phyloP scores from a whole-genome alignment of 2,329 filamentous ascomycete genomes.

The Proliferodiscus dingleyae region DNA sequence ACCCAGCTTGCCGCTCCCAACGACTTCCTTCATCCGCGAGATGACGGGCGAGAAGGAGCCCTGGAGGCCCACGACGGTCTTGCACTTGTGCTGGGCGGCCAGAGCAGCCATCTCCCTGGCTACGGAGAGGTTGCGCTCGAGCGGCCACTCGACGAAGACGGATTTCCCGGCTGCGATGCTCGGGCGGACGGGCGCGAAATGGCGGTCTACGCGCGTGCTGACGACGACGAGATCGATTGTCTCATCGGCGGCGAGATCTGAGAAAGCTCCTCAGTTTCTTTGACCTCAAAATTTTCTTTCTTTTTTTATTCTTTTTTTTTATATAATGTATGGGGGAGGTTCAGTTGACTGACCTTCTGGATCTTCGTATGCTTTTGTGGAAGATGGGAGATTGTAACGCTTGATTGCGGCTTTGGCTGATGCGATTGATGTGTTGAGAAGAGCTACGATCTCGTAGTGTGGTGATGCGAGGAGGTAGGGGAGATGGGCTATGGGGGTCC shows the following conservation, averaged over 20 bases:
- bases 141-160: constrained; percentile 54
- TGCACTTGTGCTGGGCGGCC: constrained; percentile 31
- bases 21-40: constrained; percentile 39
- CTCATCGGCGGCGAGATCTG: constrained; percentile 41
- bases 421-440: constrained; percentile 45
- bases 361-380: constrained; percentile 46
- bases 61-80: constrained; percentile 47
- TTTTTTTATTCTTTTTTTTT: no score
- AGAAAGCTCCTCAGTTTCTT: not conserved
- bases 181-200: constrained; percentile 47
- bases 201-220: constrained; percentile 48
- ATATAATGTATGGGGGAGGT: no score
- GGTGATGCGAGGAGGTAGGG: constrained; percentile 50
- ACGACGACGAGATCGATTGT: constrained; percentile 52
- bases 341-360: constrained; percentile 34
- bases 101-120: constrained; percentile 39
- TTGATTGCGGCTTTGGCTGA: constrained; percentile 41
- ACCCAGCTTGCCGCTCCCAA: constrained; percentile 44
- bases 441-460: constrained; percentile 45
- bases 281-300: not conserved
- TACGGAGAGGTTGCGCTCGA: constrained; percentile 40
- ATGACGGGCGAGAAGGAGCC: constrained; percentile 42
- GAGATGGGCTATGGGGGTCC: constrained; percentile 52
- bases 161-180: constrained; percentile 48
- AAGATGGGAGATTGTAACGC: constrained; percentile 37